Percentiles rank a stretch among this genome's conserved stretches.
These are phyloP conservation scores for Lichtheimia hyalospora DNA, from an alignment of 371 early-diverging fungal species.

Conservation along the genomic window DNA sequence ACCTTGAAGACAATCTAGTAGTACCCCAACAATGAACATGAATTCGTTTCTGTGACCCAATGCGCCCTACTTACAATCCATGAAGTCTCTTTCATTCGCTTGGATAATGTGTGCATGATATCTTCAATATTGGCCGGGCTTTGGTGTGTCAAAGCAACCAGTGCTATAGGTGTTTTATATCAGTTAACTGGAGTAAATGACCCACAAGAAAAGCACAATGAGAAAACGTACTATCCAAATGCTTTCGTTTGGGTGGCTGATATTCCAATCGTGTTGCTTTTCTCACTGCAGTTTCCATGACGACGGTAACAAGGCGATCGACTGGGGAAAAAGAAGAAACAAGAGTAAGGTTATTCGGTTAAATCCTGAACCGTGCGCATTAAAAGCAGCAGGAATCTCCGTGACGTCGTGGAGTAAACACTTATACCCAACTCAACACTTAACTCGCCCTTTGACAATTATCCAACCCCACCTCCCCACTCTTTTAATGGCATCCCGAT, in stretches of 20 bases:
- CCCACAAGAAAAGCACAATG: not conserved
- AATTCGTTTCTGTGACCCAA: constrained; percentile 2
- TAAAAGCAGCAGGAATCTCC: not conserved
- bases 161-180: constrained; percentile 25
- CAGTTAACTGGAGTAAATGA: not conserved
- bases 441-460: not conserved
- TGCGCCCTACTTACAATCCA: constrained; percentile 68
- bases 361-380: too few relatives aligned
- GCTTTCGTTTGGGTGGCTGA: constrained; percentile 82
- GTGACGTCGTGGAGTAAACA: constrained; percentile 9
- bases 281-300: constrained; percentile 75
- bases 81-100: constrained; percentile 68
- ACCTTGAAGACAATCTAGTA: constrained; percentile 87
- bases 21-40: constrained; percentile 16
- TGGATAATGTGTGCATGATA: constrained; percentile 57
- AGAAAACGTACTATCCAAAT: constrained; percentile 70
- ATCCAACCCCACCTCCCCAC: constrained; percentile 26
- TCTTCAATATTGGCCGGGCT: constrained; percentile 56
- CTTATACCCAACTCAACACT: not conserved
- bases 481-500: constrained; percentile 44
- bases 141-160: constrained; percentile 49
- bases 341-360: too few relatives aligned
- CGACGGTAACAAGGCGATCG: not conserved
- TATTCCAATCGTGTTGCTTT: constrained; percentile 80
- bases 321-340: not conserved